Evolutionary conservation across 495 filamentous ascomycete species (phyloP).

Genomic region (Cercophora sp.): DNA sequence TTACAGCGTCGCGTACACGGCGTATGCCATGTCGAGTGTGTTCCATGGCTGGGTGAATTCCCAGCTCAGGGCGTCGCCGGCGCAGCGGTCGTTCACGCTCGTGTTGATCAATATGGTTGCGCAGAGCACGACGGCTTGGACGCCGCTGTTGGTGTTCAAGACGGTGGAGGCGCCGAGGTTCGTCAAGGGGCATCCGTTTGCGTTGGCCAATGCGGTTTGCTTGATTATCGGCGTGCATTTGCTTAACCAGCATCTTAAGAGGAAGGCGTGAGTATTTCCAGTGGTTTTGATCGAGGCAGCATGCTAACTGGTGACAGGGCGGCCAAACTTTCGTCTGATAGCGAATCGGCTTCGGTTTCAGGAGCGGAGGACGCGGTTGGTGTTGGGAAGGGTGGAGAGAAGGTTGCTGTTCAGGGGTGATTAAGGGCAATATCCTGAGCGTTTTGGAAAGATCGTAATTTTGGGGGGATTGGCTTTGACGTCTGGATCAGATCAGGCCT

Average conservation of each 20-base stretch:
- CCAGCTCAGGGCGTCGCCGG: conserved; percentile 24
- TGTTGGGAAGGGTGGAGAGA: neutral
- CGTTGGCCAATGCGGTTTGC: conserved; percentile 42
- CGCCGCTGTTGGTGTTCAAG: conserved; percentile 38
- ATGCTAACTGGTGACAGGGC: no score
- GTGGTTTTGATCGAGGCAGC: neutral
- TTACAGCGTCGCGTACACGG: conserved; percentile 32
- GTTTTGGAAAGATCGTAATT: no score
- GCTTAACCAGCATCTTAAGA: conserved; percentile 25
- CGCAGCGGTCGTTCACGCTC: conserved; percentile 27
- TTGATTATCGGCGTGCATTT: conserved; percentile 39
- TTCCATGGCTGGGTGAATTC: conserved; percentile 36
- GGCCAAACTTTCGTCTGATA: no score
- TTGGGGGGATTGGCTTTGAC: no score
- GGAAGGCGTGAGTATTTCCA: conserved; percentile 23
- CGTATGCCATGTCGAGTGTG: conserved; percentile 31
- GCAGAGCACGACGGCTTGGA: conserved; percentile 35
- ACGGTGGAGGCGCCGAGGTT: conserved; percentile 37
- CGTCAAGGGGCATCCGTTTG: conserved; percentile 47
- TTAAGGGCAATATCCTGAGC: neutral
- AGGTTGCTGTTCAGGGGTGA: neutral
- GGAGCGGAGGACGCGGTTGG: neutral
- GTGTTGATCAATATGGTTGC: conserved; percentile 29
- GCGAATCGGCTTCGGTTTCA: conserved; percentile 1
- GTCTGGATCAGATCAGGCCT: no score